Base-by-base conservation (phyloP, 768 basidiomycete genomes). In the Hygrophorus russula region DNA sequence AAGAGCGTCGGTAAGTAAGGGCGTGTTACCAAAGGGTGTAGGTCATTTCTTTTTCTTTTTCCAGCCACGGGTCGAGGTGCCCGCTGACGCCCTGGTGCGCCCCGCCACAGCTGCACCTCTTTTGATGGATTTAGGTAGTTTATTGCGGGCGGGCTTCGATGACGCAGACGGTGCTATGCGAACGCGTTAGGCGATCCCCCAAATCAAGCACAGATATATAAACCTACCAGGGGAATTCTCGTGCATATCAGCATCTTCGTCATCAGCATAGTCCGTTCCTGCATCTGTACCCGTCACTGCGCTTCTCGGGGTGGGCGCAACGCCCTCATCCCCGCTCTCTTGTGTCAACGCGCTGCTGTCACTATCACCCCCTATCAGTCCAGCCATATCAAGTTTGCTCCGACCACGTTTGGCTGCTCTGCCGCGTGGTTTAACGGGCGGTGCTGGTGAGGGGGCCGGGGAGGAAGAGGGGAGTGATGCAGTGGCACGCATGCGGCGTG, bases 341-440 rank as follows among this genome's bases (percentile, higher is more conserved):
- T 83, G 78, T 3, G 85, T 89, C 53, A 89, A 57, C 19, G 82
- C 86, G 49, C 86, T 88, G 53, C 82, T 85, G 49, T 88, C 86
- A 54, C 86, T 88, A 53, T 89, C 84, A 1, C 85, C 85, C 11
- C 76, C 78, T 2, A 87, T 74, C n/a, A 87, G 60, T 0, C 84
- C 84, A 0, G 83, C 82, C 62, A 81, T 64, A 45, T 78, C 74
- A 5, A 74, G 68, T 51, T 76, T 77, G 17, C 71, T 74, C 48
- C 66, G 70, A 17, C 68, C 64, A 34, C 69, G 67, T 28, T 61
- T 68, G 51, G 64, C 66, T 12, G 28, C 41, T 15, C 53, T 47
- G 9, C 58, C 52, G 1, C 61, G 57, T 37, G 58, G 52, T 44
- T 53, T 56, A 1, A 49, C 53, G 2, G 41, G 39, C 38, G 29